Base-by-base conservation (phyloP, 164 flowering plant species). In the Stephania japonica region DNA sequence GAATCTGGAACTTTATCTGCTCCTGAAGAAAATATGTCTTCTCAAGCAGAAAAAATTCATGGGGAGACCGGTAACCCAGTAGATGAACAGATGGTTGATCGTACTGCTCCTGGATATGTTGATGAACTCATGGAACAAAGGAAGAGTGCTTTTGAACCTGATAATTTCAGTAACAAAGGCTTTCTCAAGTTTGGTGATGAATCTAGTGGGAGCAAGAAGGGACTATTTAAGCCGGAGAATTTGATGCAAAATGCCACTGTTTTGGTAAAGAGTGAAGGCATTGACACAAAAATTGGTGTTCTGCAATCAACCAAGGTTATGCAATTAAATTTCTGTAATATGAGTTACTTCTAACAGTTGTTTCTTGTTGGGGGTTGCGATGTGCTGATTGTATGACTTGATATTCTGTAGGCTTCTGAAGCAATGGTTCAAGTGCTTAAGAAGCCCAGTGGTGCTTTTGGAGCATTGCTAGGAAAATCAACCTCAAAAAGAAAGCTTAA, bases 371-470 rank as follows among this genome's bases (percentile, higher is more conserved):
- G 47, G 64, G 10, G 16, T 13, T 68, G 59, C 25, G 66, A 32
- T 18, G 27, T 16, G 49, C 65, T 63, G 64, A 7, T 1, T 27
- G 43, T 63, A 7, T 42, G 14, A 47, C 27, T 12, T 23, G 13
- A 43, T 26, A 59, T 23, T 67, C 53, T 76, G 70, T 75, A 91
- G 93, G 86, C 66, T 79, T 64, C 84, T 80, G 93, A 75, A 77
- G 96, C 85, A 26, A 83, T 88, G 66, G 85, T 95, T 73, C 87
- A 84, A 82, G 82, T 83, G 79, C 79, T 82, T 41, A 95, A 89
- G 87, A 93, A 86, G 81, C 97, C 99, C 38, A 85, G 68, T 77
- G 81, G 96, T 72, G 90, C 85, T 78, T 89, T 95, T 80, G 97
- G 98, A 62, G 88, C 94, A 69, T 71, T 95, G 73, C 79, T 93